A percentile compares a stretch with the other conserved stretches of the same genome.
Evolutionary conservation across 2,329 filamentous ascomycete species (phyloP).

Genomic region (Cercospora zeae-maydis): DNA sequence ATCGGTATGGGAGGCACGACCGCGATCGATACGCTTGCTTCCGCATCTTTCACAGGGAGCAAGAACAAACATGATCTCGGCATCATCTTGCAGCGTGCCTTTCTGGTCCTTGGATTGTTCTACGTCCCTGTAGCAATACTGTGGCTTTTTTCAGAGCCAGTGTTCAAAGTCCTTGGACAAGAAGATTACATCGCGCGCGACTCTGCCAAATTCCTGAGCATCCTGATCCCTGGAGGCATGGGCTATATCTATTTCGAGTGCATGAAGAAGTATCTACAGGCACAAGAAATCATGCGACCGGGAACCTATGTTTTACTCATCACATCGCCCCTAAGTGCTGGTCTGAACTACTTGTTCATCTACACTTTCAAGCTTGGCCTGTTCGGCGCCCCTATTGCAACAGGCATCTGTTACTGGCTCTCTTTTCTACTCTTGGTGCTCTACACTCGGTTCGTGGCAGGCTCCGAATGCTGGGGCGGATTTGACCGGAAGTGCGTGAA

Average conservation of each 20-base stretch:
- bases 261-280: constrained; percentile 61
- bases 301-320: constrained; percentile 62
- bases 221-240: constrained; percentile 73
- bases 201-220: constrained; percentile 67
- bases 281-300: constrained; percentile 61
- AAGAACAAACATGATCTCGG: constrained; percentile 75
- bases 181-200: constrained; percentile 72
- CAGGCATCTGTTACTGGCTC: constrained; percentile 79
- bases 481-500: constrained; percentile 61
- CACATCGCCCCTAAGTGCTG: constrained; percentile 58
- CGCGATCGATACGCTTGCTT: constrained; percentile 79
- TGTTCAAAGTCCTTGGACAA: constrained; percentile 73
- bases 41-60: constrained; percentile 76
- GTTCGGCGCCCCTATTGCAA: constrained; percentile 75
- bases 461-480: constrained; percentile 74
- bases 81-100: constrained; percentile 70
- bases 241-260: constrained; percentile 86
- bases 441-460: constrained; percentile 68
- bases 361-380: constrained; percentile 68
- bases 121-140: constrained; percentile 69
- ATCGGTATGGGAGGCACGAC: constrained; percentile 82
- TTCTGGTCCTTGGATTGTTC: constrained; percentile 68
- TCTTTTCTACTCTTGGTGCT: constrained; percentile 73
- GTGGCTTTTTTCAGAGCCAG: constrained; percentile 69
- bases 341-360: constrained; percentile 65